phyloP scores from a whole-genome alignment of 768 basidiomycete species.

The Rhizopogon roseolus region DNA sequence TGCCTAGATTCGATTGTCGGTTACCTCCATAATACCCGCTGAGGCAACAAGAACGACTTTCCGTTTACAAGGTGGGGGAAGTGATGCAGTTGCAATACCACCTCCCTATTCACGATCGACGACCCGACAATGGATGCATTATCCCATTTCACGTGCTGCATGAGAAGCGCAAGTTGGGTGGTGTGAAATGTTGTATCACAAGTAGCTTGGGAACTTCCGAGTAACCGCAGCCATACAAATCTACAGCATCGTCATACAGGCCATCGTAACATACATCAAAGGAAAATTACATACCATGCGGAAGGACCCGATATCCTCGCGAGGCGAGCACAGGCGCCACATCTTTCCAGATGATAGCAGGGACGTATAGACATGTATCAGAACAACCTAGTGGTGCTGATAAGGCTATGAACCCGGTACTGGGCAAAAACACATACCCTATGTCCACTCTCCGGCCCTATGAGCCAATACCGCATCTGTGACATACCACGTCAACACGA shows the following conservation, averaged over 20 bases:
- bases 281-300: slow-evolving; percentile 51
- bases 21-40: slow-evolving; percentile 65
- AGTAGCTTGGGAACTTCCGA: slow-evolving; percentile 70
- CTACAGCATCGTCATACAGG: slow-evolving; percentile 30
- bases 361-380: slow-evolving; percentile 75
- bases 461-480: slow-evolving; percentile 72
- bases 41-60: slow-evolving; percentile 62
- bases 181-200: slow-evolving; percentile 65
- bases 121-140: slow-evolving; percentile 61
- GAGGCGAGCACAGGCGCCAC: slow-evolving; percentile 61
- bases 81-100: slow-evolving; percentile 64
- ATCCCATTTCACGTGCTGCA: slow-evolving; percentile 75
- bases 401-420: background rate
- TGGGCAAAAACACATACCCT: slow-evolving; percentile 39
- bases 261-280: background rate
- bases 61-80: slow-evolving; percentile 70
- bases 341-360: slow-evolving; percentile 74
- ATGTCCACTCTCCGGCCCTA: slow-evolving; percentile 64
- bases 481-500: background rate
- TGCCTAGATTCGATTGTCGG: slow-evolving; percentile 1
- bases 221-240: slow-evolving; percentile 80
- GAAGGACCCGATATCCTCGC: slow-evolving; percentile 65
- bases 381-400: slow-evolving; percentile 47
- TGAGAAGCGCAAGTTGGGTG: slow-evolving; percentile 75
- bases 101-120: slow-evolving; percentile 63